Base-by-base conservation (phyloP, 805 yeast genomes). In the Yueomyces sinensis region DNA sequence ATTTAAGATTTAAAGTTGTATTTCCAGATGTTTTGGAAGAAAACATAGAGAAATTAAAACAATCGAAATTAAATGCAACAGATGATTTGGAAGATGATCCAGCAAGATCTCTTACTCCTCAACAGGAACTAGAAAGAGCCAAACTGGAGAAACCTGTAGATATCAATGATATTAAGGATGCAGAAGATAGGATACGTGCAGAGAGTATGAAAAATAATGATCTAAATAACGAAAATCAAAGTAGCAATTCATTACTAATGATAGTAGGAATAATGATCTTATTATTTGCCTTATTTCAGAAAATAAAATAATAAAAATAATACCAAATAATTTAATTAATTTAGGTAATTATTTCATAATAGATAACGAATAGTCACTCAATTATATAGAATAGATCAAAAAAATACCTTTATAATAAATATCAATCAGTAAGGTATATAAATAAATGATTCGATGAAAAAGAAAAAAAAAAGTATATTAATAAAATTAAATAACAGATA, bases 161-260 rank as follows among this genome's bases (percentile, higher is more conserved):
- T 16, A 33, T 61, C 3, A 63, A 65, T 25, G 58, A 60, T 19
- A 70, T 66, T 37, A 42, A 56, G 36, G 83, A 78, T 47, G 78
- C 82, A 1, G 89, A 80, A 47, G 89, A 80, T 53, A 66, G 80
- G 38, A 74, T 79, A 33, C 63, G 76, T 44, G 72, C 69, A 20
- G 24, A 20, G 11, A 20, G 11, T 20, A 7, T 20, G 24, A 20
- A 20, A 11, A 20, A 20, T 20, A 11, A 20, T 20, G n/a, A n/a
- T n/a, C n/a, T n/a, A n/a, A 11, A 7, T 7, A 7, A 7, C 7
- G 11, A 20, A 11, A 7, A 20, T 7, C 7, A 20, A 1, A 11
- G 24, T 20, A 20, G 24, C 11, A 20, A 11, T 11, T 7, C 11
- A 7, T 7, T 20, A 7, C 11, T 7, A 11, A 20, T 20, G 24